phyloP scores from a whole-genome alignment of 306 rosid genomes.

The Boehmeria nivea region DNA sequence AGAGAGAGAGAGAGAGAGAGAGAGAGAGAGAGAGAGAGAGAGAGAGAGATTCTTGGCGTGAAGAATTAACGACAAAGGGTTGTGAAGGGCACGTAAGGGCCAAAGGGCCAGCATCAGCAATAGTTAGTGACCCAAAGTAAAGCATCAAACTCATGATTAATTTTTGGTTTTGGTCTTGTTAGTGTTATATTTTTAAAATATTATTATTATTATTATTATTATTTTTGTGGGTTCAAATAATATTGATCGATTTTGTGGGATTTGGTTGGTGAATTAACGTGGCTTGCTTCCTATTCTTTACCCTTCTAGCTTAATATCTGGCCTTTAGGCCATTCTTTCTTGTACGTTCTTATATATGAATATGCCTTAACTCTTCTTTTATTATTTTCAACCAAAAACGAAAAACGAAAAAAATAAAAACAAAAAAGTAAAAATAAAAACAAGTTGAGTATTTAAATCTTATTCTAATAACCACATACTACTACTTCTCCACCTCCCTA shows the following conservation, averaged over 20 bases:
- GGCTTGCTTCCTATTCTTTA: constrained; percentile 14
- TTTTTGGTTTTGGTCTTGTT: neutral
- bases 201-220: neutral
- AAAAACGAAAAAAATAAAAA: no score
- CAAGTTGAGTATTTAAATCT: no score
- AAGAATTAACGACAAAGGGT: constrained; percentile 31
- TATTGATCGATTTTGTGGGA: constrained; percentile 20
- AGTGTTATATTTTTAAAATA: neutral
- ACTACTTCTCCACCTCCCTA: constrained; percentile 8
- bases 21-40: constrained; percentile 1
- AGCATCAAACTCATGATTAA: constrained; percentile 35
- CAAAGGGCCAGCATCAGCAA: constrained; percentile 40
- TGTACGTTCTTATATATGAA: neutral
- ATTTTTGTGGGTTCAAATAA: neutral
- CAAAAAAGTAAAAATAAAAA: no score
- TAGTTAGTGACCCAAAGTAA: constrained; percentile 46
- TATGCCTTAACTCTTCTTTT: constrained; percentile 9
- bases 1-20: constrained; percentile 2
- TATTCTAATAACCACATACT: neutral
- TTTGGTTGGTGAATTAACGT: constrained; percentile 20
- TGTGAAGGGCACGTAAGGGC: constrained; percentile 57
- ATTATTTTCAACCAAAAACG: no score
- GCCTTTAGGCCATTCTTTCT: neutral
- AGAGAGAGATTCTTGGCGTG: constrained; percentile 60
- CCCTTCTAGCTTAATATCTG: neutral